Percentiles rank a stretch among this genome's conserved stretches.
phyloP scores from a whole-genome alignment of 202 grass and related monocot genomes.

The Schoenoplectus tabernaemontani region DNA sequence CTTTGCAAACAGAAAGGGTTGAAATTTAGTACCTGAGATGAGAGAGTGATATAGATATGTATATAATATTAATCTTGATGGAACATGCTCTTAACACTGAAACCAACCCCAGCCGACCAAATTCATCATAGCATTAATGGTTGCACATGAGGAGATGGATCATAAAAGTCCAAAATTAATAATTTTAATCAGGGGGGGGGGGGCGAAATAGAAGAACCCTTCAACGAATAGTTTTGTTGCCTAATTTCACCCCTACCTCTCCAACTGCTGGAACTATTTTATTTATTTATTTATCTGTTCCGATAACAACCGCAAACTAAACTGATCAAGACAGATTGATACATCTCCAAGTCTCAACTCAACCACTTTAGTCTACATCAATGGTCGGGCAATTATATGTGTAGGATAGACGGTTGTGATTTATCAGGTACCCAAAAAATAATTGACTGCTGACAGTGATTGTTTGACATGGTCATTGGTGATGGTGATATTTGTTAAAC shows the following conservation, averaged over 20 bases:
- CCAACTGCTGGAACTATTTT: neutral
- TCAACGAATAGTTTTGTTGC: neutral
- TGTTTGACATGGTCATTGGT: neutral
- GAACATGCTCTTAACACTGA: conserved; percentile 16
- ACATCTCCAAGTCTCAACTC: too few species aligned
- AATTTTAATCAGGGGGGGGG: neutral
- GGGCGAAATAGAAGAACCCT: neutral
- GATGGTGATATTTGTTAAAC: too few species aligned
- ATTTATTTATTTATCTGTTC: neutral
- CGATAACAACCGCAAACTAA: neutral
- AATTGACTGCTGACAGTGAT: neutral
- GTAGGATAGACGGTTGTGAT: neutral
- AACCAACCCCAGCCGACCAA: conserved; percentile 24
- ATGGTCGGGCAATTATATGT: neutral
- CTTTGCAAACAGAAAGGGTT: neutral
- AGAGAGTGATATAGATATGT: neutral
- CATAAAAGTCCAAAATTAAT: neutral
- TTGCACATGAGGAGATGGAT: conserved; percentile 15
- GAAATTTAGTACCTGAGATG: neutral
- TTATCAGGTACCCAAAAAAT: neutral
- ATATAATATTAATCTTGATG: neutral
- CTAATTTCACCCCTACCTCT: neutral
- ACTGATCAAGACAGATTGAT: too few species aligned
- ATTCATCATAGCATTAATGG: conserved; percentile 24
- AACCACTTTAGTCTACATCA: neutral